Evolutionary conservation across 768 basidiomycete species (phyloP), one percentile per base, ranked within the genome.

Genomic region (Phlebiopsis flavidoalba): DNA sequence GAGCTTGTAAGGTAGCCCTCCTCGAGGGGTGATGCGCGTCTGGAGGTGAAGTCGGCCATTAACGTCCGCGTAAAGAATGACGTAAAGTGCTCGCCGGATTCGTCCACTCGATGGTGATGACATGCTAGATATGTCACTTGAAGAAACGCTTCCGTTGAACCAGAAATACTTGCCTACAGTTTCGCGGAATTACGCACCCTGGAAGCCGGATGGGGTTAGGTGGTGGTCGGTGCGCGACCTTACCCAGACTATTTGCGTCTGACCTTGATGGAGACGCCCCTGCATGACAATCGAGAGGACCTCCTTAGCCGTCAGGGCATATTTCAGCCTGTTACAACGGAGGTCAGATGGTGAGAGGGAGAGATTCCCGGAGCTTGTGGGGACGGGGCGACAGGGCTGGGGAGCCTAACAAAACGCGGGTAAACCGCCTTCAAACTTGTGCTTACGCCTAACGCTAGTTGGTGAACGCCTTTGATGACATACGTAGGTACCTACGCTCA

Each of bases 21-120:
- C 79, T 98, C 97, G n/a, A 46, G 90, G 84, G 58, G 95, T 95
- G 84, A 99, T 98, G 70, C 97, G 93, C n/a, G n/a, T n/a, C 83
- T 99, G 97, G 75, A 98, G 67, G 95, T 91, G 83, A 99, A 99
- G 67, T n/a, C 97, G 97, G 68, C 97, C 97, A 83, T 99, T 99
- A 78, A 98, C 88, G 74, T 98, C 97, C n/a, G n/a, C n/a, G 83
- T 98, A 98, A 47, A 99, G 83, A 62, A 98, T n/a, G 86, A 76
- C 97, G 96, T n/a, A 89, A 98, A 99, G 83, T 98, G 89, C 78
- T 99, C 97, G 78, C 89, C 92, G 24, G 96, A 98, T 76, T 97
- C 96, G n/a, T n/a, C n/a, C n/a, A n/a, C 78, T 99, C 96, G 64
- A 99, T 91, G 62, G 93, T 86, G 74, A 99, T 84, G 65, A 98